These are phyloP conservation scores for Cokeromyces recurvatus DNA, from an alignment of 371 early-diverging fungal species.

Conservation along the genomic window DNA sequence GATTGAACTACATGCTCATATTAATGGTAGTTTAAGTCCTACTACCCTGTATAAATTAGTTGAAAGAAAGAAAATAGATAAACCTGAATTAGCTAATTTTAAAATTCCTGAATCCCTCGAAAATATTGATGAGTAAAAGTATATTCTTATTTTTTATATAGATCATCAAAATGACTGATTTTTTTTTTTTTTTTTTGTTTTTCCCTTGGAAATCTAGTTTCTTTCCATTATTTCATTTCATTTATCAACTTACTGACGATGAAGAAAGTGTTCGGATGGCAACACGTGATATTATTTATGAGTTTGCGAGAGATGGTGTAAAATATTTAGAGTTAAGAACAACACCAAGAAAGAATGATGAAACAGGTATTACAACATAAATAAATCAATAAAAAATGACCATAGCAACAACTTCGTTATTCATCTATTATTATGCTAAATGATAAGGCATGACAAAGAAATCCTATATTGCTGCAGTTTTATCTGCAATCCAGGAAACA, in stretches of 20 bases:
- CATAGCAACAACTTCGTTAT: too few relatives aligned
- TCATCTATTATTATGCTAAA: too few relatives aligned
- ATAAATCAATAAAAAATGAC: too few relatives aligned
- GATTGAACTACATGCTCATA: constrained; percentile 61
- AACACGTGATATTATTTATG: constrained; percentile 42
- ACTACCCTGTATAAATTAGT: constrained; percentile 40
- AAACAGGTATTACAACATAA: too few relatives aligned
- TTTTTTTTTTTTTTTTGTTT: too few relatives aligned
- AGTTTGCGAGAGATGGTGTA: constrained; percentile 53
- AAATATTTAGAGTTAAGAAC: constrained; percentile 59
- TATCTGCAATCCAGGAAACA: constrained; percentile 31
- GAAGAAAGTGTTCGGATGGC: constrained; percentile 37
- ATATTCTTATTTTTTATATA: not conserved
- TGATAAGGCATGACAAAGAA: constrained; percentile 52
- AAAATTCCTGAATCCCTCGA: constrained; percentile 30
- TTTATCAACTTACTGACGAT: constrained; percentile 55
- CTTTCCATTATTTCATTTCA: constrained; percentile 50
- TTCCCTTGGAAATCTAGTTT: constrained; percentile 45
- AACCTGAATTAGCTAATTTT: constrained; percentile 36
- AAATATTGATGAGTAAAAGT: constrained; percentile 30
- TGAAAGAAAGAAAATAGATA: constrained; percentile 31
- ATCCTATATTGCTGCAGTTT: constrained; percentile 46
- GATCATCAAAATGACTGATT: not conserved
- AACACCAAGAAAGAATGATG: constrained; percentile 47
- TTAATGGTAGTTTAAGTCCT: constrained; percentile 54